A percentile compares a stretch with the other conserved stretches of the same genome.
Evolutionary conservation across 2,329 filamentous ascomycete genomes (phyloP).

Genomic region (Neonectria faginata): DNA sequence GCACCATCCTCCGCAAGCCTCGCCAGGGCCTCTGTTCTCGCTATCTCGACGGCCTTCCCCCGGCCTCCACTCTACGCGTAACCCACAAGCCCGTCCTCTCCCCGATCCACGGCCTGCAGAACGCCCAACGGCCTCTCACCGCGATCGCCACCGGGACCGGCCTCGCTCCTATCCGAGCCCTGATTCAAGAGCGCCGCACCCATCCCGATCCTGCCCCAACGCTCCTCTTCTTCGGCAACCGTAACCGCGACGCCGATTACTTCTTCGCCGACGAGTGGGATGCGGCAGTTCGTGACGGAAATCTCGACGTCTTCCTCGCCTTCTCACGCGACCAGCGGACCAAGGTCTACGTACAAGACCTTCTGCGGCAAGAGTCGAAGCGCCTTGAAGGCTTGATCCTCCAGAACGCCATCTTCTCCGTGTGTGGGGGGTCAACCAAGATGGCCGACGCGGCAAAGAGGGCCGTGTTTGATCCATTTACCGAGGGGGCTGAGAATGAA

Average conservation of each 20-base stretch:
- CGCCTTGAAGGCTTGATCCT: slow-evolving; percentile 51
- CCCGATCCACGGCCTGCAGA: slow-evolving; percentile 55
- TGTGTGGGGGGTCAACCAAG: slow-evolving; percentile 68
- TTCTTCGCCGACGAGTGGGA: slow-evolving; percentile 86
- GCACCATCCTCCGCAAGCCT: slow-evolving; percentile 85
- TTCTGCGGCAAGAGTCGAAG: slow-evolving; percentile 58
- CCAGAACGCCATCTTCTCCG: slow-evolving; percentile 59
- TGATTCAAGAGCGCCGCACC: slow-evolving; percentile 78
- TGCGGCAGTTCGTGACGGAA: slow-evolving; percentile 30
- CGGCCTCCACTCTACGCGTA: slow-evolving; percentile 70
- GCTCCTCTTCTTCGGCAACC: slow-evolving; percentile 85
- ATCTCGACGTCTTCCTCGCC: slow-evolving; percentile 55
- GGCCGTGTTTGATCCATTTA: slow-evolving; percentile 63
- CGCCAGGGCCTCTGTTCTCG: slow-evolving; percentile 90
- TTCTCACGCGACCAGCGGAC: slow-evolving; percentile 62
- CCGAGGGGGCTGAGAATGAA: slow-evolving; percentile 51
- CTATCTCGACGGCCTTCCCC: slow-evolving; percentile 77
- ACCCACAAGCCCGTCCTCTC: slow-evolving; percentile 63
- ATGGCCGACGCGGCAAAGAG: slow-evolving; percentile 68
- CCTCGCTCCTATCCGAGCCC: slow-evolving; percentile 83
- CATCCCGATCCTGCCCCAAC: slow-evolving; percentile 52
- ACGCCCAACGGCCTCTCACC: slow-evolving; percentile 69
- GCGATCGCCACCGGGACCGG: slow-evolving; percentile 89
- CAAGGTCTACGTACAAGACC: slow-evolving; percentile 69
- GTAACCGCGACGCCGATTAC: slow-evolving; percentile 80